phyloP scores from a whole-genome alignment of 1,284 basidiomycete species.

The Amylostereum chailletii region DNA sequence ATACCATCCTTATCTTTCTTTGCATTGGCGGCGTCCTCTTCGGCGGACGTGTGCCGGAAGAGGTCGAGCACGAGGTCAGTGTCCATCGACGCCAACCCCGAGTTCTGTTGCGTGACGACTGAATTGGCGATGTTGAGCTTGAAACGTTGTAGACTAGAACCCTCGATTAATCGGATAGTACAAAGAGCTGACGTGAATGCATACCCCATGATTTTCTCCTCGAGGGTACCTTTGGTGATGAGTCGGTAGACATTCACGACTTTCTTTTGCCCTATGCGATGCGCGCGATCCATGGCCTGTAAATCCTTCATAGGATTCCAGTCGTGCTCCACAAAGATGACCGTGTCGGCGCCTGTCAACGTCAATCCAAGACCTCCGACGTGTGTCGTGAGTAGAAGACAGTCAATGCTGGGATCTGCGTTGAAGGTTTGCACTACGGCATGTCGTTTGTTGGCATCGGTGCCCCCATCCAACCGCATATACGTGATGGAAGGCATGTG shows the following conservation, averaged over 20 bases:
- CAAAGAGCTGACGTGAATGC: slow-evolving; percentile 19
- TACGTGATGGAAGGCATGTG: slow-evolving; percentile 96
- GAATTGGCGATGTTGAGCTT: slow-evolving; percentile 98
- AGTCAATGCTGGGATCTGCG: slow-evolving; percentile 94
- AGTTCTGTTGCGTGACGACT: slow-evolving; percentile 96
- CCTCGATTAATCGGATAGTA: slow-evolving; percentile 12
- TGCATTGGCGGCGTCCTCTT: slow-evolving; percentile 56
- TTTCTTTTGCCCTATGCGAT: slow-evolving; percentile 97
- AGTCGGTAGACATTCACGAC: slow-evolving; percentile 98
- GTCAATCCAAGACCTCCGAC: slow-evolving; percentile 96
- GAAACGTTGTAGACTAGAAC: slow-evolving; percentile 84
- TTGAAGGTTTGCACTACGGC: slow-evolving; percentile 98
- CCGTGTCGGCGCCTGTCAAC: slow-evolving; percentile 96
- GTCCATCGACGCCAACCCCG: slow-evolving; percentile 90
- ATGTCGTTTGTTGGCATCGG: slow-evolving; percentile 86
- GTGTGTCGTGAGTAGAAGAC: slow-evolving; percentile 90
- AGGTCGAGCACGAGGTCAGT: slow-evolving; percentile 95
- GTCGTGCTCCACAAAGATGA: slow-evolving; percentile 99
- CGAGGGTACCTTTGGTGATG: slow-evolving; percentile 94
- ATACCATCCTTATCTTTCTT: slow-evolving; percentile 45
- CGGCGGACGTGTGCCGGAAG: slow-evolving; percentile 74
- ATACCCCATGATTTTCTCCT: slow-evolving; percentile 99
- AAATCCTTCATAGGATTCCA: slow-evolving; percentile 99
- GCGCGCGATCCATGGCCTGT: slow-evolving; percentile 99
- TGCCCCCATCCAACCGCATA: slow-evolving; percentile 93